Percentiles rank a stretch among this genome's conserved stretches.
These are phyloP conservation scores for Lipomyces yamanashiensis DNA, from an alignment of 805 yeast species.

Conservation along the genomic window DNA sequence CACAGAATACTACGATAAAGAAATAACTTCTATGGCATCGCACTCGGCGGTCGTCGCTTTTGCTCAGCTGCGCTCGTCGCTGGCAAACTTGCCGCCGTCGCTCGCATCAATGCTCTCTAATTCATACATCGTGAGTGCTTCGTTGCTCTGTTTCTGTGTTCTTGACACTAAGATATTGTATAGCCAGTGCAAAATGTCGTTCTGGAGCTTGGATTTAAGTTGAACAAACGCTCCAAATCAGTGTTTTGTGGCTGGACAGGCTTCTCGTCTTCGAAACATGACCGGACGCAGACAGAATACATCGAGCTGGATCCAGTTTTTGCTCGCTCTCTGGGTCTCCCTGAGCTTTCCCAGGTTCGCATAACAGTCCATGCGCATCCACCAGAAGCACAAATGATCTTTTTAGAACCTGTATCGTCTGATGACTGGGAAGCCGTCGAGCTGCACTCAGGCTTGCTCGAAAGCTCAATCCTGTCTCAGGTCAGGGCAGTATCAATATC, in stretches of 20 bases:
- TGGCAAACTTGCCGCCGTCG: constrained; percentile 60
- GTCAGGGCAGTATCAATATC: constrained; percentile 68
- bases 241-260: constrained; percentile 73
- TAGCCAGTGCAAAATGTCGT: constrained; percentile 60
- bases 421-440: constrained; percentile 93
- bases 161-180: background rate
- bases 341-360: constrained; percentile 48
- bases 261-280: constrained; percentile 45
- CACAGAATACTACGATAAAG: no score
- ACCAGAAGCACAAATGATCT: constrained; percentile 63
- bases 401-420: constrained; percentile 74
- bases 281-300: constrained; percentile 30
- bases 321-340: constrained; percentile 57
- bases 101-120: constrained; percentile 53
- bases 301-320: constrained; percentile 72
- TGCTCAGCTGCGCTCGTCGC: constrained; percentile 52
- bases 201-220: constrained; percentile 23
- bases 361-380: constrained; percentile 55
- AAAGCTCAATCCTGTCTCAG: constrained; percentile 74
- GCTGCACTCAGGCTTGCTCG: constrained; percentile 75
- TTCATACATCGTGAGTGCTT: constrained; percentile 54
- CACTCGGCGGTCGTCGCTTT: constrained; percentile 45
- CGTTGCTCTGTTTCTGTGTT: background rate
- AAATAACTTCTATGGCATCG: constrained; percentile 36
- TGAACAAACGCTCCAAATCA: constrained; percentile 20